Evolutionary conservation across 805 yeast genomes (phyloP), one percentile per base, ranked within the genome.

Genomic region (Candida cerambycidarum): DNA sequence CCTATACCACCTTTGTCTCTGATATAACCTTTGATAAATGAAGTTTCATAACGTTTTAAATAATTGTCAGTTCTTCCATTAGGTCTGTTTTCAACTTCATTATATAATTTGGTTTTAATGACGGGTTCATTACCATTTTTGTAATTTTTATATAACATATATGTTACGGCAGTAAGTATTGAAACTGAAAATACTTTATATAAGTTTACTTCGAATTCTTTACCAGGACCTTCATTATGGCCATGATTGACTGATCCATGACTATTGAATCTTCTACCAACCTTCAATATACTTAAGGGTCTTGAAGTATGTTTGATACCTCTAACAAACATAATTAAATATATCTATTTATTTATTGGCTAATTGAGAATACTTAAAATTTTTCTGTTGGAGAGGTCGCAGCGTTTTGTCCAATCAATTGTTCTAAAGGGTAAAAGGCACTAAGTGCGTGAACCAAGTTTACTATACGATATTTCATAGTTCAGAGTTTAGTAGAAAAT

Each of bases 1-100:
- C 75, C 75, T 50, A 69, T 62, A 39, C 75, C 75, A 40, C 75
- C 74, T 52, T 65, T 68, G 50, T 69, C 75, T 54, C 64, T 66
- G 41, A 67, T 69, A 50, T 62, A 65, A 10, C 58, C 64, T 55
- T 66, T 67, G 47, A 69, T 57, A 55, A 69, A 67, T n/a, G 73
- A 69, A 8, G 64, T 56, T 53, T 69, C 64, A 58, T 69, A 69
- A 49, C 64, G 59, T 47, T 62, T 62, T 42, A 58, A 51, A 57
- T 63, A 65, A 43, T 61, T 65, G 41, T 62, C 71, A 45, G 56
- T 60, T 60, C 75, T 61, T 48, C 58, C 54, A 46, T 55, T 56
- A 11, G 46, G 57, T 41, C 73, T 65, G 19, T 62, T 65, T 36
- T 55, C 60, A 10, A 48, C 48, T 41, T 61, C 56, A 30, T 66